Base-by-base conservation (phyloP, 768 basidiomycete species). In the Saitozyma sp. region DNA sequence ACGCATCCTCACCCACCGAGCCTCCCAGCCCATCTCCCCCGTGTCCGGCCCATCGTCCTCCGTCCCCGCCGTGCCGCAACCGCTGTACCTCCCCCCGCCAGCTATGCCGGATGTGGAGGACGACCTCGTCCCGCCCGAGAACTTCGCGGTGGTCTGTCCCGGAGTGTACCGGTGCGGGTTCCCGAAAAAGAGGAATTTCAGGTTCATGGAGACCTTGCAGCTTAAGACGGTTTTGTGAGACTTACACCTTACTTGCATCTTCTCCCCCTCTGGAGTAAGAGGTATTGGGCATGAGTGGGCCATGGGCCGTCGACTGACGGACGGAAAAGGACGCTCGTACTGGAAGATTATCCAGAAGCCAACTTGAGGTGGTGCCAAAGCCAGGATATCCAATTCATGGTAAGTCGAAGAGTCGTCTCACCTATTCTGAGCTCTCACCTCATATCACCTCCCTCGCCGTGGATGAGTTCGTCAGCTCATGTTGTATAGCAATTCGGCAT, bases 201-300 rank as follows among this genome's bases (percentile, higher is more conserved):
- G 62, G n/a, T 82, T 80, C 64, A 64, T 82, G 67, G 70, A 76
- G 62, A 71, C 70, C 16, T 56, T 82, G 53, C 63, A 73, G 20
- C 56, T 82, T 13, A 79, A 80, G 63, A 81, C 77, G 13, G 79
- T 82, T 48, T 54, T 82, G 79, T 81, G 62, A 63, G 78, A 77
- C 29, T 54, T 17, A 11, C 55, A 11, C n/a, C 8, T 9, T 17
- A 6, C 8, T 59, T 45, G 29, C 29, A 29, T 5, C 29, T 2
- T 29, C 29, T 29, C 29, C 29, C 5, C 29, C 29, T 2, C 29
- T 5, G 29, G 29, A 29, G 29, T 29, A 29, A 2, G 29, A 29
- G 29, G 2, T 5, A 2, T 5, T 5, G 29, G 29, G 29, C 11
- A 46, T 41, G 39, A 8, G 41, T 41, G 14, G 2, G 29, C 50